phyloP scores from a whole-genome alignment of 768 basidiomycete species.

The Trametes cinnabarina region DNA sequence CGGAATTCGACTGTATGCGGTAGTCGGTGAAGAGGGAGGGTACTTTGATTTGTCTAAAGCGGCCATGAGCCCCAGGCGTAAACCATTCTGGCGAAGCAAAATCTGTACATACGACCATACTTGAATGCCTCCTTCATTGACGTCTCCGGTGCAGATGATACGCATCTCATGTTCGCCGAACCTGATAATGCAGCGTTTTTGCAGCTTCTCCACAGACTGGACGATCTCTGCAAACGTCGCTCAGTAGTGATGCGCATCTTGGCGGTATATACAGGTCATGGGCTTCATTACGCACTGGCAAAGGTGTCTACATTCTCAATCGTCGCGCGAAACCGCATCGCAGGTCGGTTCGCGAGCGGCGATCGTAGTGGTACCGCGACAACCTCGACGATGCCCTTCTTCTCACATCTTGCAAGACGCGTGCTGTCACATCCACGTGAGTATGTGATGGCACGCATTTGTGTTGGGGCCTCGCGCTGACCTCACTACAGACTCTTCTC shows the following conservation, averaged over 20 bases:
- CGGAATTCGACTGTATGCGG: constrained; percentile 82
- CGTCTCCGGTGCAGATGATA: constrained; percentile 80
- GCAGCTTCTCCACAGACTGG: constrained; percentile 78
- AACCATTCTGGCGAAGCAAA: not conserved
- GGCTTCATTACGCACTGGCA: constrained; percentile 13
- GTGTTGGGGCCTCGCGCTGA: too few species aligned
- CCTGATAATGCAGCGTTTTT: constrained; percentile 81
- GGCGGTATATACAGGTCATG: not conserved
- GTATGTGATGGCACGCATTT: not conserved
- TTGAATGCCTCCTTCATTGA: constrained; percentile 80
- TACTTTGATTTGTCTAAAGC: constrained; percentile 57
- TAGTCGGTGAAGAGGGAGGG: constrained; percentile 70
- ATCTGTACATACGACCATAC: constrained; percentile 66
- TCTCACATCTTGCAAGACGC: not conserved
- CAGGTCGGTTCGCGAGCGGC: not conserved
- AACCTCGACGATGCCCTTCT: too few species aligned
- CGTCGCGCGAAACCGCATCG: constrained; percentile 62
- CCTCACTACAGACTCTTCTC: too few species aligned
- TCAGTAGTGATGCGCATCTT: not conserved
- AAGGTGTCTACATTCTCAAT: constrained; percentile 60
- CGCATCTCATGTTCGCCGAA: constrained; percentile 73
- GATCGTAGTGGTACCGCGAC: too few species aligned
- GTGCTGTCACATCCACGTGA: constrained; percentile 8
- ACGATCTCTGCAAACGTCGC: constrained; percentile 54
- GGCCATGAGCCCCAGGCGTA: constrained; percentile 23